Conservation (phyloP, 1,284 basidiomycete species). For the Ustilago bromivora region DNA sequence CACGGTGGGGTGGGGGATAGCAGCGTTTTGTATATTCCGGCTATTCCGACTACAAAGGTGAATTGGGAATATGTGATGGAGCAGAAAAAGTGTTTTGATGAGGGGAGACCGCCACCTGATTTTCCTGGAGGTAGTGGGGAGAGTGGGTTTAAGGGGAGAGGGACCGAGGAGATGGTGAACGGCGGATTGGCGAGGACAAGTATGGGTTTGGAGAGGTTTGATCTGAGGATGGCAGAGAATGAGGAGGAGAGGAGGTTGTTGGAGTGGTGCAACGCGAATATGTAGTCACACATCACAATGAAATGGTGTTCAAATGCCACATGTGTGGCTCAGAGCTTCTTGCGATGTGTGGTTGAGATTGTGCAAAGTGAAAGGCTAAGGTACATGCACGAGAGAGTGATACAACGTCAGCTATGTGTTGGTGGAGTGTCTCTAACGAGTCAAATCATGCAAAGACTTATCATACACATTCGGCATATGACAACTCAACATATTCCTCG, state of each 20-base stretch:
- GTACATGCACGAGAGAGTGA: slow-evolving; percentile 4
- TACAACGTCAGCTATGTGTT: not conserved
- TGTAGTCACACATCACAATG: not conserved
- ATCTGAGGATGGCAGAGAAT: not conserved
- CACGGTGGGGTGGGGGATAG: slow-evolving; percentile 78
- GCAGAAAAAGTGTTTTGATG: slow-evolving; percentile 75
- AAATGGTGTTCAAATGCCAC: not conserved
- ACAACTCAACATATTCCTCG: slow-evolving; percentile 81
- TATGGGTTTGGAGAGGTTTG: slow-evolving; percentile 33
- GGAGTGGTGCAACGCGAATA: slow-evolving; percentile 43
- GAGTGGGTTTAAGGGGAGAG: slow-evolving; percentile 74
- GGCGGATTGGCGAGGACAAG: slow-evolving; percentile 13
- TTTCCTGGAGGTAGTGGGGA: slow-evolving; percentile 83
- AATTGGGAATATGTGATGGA: slow-evolving; percentile 77
- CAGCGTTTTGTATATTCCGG: slow-evolving; percentile 83
- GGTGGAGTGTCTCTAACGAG: slow-evolving; percentile 8
- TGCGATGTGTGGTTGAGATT: not conserved
- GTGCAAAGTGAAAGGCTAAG: not conserved
- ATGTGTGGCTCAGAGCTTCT: not conserved
- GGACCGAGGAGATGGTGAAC: slow-evolving; percentile 55
- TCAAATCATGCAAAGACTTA: slow-evolving; percentile 34
- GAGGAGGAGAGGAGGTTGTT: slow-evolving; percentile 27
- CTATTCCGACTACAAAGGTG: slow-evolving; percentile 77
- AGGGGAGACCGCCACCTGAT: slow-evolving; percentile 77
- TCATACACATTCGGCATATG: slow-evolving; percentile 75